Evolutionary conservation across 208 protist species (phyloP), one percentile per base, ranked within the genome.

Genomic region (Acanthamoeba royreba): DNA sequence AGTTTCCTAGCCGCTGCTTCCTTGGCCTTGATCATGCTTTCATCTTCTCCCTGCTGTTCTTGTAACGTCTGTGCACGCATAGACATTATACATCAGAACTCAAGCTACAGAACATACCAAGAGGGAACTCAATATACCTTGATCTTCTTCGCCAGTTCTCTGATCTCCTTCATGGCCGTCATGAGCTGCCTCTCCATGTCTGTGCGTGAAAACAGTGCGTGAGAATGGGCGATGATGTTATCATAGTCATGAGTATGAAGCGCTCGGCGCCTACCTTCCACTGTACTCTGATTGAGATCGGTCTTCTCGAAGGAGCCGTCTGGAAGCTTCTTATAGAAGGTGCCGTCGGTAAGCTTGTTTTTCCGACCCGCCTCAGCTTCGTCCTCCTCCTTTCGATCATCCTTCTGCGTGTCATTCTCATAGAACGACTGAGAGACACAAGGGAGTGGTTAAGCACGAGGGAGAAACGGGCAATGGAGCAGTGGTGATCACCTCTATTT

Each of bases 91-190:
- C n/a, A n/a, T n/a, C n/a, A n/a, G n/a, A n/a, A n/a, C n/a, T n/a
- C n/a, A n/a, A n/a, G n/a, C n/a, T n/a, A n/a, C n/a, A n/a, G n/a
- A n/a, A n/a, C n/a, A n/a, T n/a, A n/a, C n/a, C n/a, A n/a, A n/a
- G n/a, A n/a, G n/a, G n/a, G n/a, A n/a, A n/a, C n/a, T n/a, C n/a
- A n/a, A n/a, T n/a, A n/a, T n/a, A n/a, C n/a, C n/a, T 91, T 91
- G 47, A 91, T 91, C 85, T 43, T 63, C 85, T 91, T 91, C 31
- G 85, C 85, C n/a, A 91, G 53, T 52, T 91, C 85, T 0, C 85
- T n/a, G 31, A 91, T 91, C 47, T 91, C 85, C 85, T 61, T 69
- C 85, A 91, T 91, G 85, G 85, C 85, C 40, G 42, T n/a, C 45
- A 69, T 47, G 33, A 91, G 85, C 31, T 47, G 45, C 85, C 85